Base-by-base conservation (phyloP, 2,329 filamentous ascomycete genomes). In the Alternaria sp. region DNA sequence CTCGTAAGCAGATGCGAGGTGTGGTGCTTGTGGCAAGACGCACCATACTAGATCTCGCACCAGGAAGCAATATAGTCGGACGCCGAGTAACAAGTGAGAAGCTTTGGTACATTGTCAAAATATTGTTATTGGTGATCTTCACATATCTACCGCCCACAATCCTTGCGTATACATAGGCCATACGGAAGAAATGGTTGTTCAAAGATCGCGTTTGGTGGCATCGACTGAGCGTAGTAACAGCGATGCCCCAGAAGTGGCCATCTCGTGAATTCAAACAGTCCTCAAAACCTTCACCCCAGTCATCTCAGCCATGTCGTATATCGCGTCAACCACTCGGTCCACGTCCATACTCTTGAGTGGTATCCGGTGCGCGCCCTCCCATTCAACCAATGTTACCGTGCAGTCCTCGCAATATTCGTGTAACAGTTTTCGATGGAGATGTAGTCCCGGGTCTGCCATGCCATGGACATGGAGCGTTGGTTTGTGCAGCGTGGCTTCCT, bases 391-490 rank as follows among this genome's bases (percentile, higher is more conserved):
- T 39, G 78, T 82, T 6, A 84, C 80, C 3, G 80, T 86, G 0
- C 81, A 83, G 9, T 80, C 71, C 51, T 86, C 81, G 71, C 88
- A 91, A 73, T 89, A 93, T 52, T 85, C 77, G 8, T 85, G 75
- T 51, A 87, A 71, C 66, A 89, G 70, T 71, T 83, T 79, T 55
- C 83, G 78, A 72, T 91, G 89, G 44, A 86, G 76, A 59, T 85
- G 79, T 24, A 93, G 69, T 0, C 87, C 88, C 0, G 84, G 81
- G 75, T 90, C 88, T 18, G 80, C 79, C 62, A 88, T 66, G 0
- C 90, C 89, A 78, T 91, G 89, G 1, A 91, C 87, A 78, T 92
- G 89, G 5, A 91, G 74, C 0, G 89, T 90, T 30, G 88, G 88
- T 47, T 88, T 67, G 28, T 73, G 79, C 58, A 90, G 71, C 24